A percentile compares a stretch with the other conserved stretches of the same genome.
Evolutionary conservation across 148 eudicot species (phyloP).

Genomic region (Arbutus unedo): DNA sequence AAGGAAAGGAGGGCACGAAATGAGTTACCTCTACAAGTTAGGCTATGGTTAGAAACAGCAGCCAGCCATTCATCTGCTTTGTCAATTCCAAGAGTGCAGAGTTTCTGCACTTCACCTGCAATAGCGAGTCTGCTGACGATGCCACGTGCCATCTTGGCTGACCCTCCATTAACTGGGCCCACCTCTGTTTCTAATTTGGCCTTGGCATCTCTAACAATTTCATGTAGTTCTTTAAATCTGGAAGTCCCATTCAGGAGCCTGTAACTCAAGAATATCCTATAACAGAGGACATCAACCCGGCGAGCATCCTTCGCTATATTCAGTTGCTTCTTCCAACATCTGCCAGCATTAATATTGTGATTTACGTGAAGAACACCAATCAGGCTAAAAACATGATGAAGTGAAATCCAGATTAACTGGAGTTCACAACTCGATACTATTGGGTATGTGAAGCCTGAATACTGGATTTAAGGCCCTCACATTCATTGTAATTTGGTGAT

Average conservation of each 20-base stretch:
- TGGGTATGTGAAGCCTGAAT: neutral
- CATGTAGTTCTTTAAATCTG: constrained; percentile 69
- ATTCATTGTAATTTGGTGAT: neutral
- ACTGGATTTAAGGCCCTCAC: neutral
- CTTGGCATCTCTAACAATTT: constrained; percentile 66
- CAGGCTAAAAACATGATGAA: constrained; percentile 11
- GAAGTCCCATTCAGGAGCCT: constrained; percentile 78
- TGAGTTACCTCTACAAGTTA: constrained; percentile 42
- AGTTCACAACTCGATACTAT: neutral
- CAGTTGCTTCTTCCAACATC: constrained; percentile 92
- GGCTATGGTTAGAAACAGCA: constrained; percentile 29
- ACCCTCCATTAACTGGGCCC: constrained; percentile 69
- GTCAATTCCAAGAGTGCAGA: constrained; percentile 69
- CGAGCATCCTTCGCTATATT: constrained; percentile 78
- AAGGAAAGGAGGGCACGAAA: constrained; percentile 10
- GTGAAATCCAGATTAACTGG: constrained; percentile 8
- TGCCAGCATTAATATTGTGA: constrained; percentile 27
- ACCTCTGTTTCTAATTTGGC: constrained; percentile 71
- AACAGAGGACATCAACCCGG: constrained; percentile 75
- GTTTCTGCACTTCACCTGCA: constrained; percentile 73
- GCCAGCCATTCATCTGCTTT: constrained; percentile 76
- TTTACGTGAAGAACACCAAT: neutral
- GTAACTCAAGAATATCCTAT: constrained; percentile 70
- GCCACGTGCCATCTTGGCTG: constrained; percentile 68
- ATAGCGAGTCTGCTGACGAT: constrained; percentile 76